A percentile compares a stretch with the other conserved stretches of the same genome.
Evolutionary conservation across 305 asterid genomes (phyloP).

Genomic region (Salvia sclarea): DNA sequence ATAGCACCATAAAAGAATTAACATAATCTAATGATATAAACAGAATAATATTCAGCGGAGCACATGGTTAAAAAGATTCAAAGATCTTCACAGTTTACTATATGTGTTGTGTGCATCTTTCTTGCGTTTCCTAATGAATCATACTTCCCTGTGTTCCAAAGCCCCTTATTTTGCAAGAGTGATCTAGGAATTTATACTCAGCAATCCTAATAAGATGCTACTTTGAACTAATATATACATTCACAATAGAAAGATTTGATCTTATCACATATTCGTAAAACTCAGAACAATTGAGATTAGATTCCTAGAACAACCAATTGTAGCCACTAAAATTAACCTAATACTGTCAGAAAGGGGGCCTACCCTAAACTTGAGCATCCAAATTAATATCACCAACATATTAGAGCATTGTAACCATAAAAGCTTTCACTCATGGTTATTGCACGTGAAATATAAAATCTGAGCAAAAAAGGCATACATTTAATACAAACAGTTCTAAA

Average conservation of each 20-base stretch:
- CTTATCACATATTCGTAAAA: neutral
- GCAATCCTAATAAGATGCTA: neutral
- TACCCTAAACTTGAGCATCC: neutral
- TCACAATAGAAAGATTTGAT: neutral
- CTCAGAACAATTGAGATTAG: neutral
- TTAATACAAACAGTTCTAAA: neutral
- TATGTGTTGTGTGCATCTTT: neutral
- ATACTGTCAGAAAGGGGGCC: neutral
- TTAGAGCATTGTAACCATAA: neutral
- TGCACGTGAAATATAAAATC: neutral
- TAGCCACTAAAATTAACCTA: neutral
- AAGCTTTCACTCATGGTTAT: neutral
- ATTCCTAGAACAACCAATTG: neutral
- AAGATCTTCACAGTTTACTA: neutral
- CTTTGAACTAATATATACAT: neutral
- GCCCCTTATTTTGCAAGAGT: neutral
- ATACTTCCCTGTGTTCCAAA: neutral
- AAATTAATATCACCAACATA: neutral
- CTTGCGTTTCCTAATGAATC: neutral
- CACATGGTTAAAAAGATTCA: neutral
- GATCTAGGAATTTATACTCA: neutral
- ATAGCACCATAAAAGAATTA: slow-evolving; percentile 31
- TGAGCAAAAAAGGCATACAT: neutral
- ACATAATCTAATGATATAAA: neutral
- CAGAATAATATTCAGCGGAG: neutral